Evolutionary conservation across 768 basidiomycete genomes (phyloP), one percentile per base, ranked within the genome.

Genomic region (Agaricus bisporus): DNA sequence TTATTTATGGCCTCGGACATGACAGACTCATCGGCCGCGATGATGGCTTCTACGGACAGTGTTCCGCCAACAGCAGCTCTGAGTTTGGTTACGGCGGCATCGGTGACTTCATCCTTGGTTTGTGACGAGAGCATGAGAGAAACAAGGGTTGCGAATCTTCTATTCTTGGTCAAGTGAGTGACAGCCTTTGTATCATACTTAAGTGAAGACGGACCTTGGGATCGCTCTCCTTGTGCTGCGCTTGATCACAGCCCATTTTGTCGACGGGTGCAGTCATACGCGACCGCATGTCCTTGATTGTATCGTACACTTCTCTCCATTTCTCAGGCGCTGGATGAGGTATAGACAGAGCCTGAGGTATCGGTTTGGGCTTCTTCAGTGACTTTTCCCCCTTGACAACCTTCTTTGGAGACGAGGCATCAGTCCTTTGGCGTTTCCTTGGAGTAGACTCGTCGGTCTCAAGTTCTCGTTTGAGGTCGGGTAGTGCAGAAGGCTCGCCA

Each of bases 121-220:
- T 98, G 95, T 1, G 92, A 92, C 9, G 90, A 93, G 2, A 98
- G 79, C 92, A 98, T 97, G 42, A 99, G 75, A 3, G 94, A 91
- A 6, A 99, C 80, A 18, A 99, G 82, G 4, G 87, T 91, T 8
- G 89, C 78, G 56, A 91, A 88, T 2, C 95, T 85, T 47, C 80
- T 78, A 52, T 83, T 91, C 91, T 95, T 63, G 6, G 14, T 46
- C 41, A n/a, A 41, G 20, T 54, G 39, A 54, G 15, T 29, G 18
- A 15, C 26, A 11, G n/a, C 12, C 26, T 15, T 15, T 26, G 2
- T 32, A n/a, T 1, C 17, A 8, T 8, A 15, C 9, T 15, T 9
- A n/a, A 39, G 17, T 17, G 17, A n/a, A 2, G 81, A 60, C 66
- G 36, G 41, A 87, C 90, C 75, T 80, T 83, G 8, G 86, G 85